A percentile compares a stretch with the other conserved stretches of the same genome.
Conservation (phyloP, 1,139 yeast species). For the Saccharomyces hybrid region DNA sequence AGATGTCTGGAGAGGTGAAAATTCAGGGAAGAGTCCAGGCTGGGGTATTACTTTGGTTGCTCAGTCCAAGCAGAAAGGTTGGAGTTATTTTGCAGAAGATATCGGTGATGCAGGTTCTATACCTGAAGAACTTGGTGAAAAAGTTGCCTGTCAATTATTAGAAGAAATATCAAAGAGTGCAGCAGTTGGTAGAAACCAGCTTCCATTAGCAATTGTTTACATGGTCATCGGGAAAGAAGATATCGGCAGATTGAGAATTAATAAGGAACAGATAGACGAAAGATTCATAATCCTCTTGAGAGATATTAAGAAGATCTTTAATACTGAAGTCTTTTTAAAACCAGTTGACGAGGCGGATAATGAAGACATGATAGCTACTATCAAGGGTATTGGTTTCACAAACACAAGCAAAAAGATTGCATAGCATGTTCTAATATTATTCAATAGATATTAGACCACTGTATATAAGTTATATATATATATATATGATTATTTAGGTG, state of each 20-base stretch:
- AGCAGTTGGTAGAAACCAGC: conserved; percentile 66
- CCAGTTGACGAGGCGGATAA: conserved; percentile 54
- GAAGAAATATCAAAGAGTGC: conserved; percentile 70
- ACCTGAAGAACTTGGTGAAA: conserved; percentile 85
- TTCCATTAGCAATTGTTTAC: conserved; percentile 57
- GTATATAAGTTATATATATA: neutral
- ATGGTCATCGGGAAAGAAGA: conserved; percentile 96
- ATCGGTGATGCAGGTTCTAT: conserved; percentile 68
- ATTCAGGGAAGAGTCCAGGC: conserved; percentile 93
- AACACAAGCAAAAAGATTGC: conserved; percentile 90
- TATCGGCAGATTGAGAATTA: conserved; percentile 75
- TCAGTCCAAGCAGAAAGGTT: conserved; percentile 78
- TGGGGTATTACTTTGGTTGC: conserved; percentile 90
- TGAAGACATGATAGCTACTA: conserved; percentile 54
- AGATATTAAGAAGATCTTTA: conserved; percentile 71
- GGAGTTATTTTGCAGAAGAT: conserved; percentile 79
- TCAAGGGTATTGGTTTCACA: conserved; percentile 86
- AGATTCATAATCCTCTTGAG: conserved; percentile 56
- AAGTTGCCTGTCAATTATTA: conserved; percentile 65
- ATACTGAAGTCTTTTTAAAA: conserved; percentile 69
- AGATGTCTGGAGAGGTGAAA: conserved; percentile 96
- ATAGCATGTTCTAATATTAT: conserved; percentile 29
- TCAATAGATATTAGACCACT: neutral
- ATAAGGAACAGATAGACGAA: conserved; percentile 67
- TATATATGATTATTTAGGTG: neutral